These are phyloP conservation scores for Scenedesmus sp. DNA, from an alignment of 163 green algal genomes.

Conservation along the genomic window DNA sequence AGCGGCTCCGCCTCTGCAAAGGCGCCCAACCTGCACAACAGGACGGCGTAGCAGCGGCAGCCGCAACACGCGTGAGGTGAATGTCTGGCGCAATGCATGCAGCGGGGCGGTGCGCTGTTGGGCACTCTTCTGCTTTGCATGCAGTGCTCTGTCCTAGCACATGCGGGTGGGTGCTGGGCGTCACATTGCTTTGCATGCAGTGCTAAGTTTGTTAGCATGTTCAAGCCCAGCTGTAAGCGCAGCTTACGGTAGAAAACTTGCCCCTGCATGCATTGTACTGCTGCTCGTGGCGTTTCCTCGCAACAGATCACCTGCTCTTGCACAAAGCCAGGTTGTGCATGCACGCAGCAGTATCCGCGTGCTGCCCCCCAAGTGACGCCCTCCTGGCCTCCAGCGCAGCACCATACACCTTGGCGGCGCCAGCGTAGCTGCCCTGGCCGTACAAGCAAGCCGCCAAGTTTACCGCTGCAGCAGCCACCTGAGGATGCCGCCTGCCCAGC, in stretches of 20 bases:
- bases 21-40: slow-evolving; percentile 30
- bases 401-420: slow-evolving; percentile 14
- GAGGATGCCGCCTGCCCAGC: slow-evolving; percentile 50
- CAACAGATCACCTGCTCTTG: slow-evolving; percentile 14
- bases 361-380: not conserved
- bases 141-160: no score
- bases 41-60: not conserved
- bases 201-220: no score
- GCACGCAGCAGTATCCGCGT: slow-evolving; percentile 31
- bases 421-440: not conserved
- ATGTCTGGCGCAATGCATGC: no score
- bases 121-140: no score
- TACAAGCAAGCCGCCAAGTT: slow-evolving; percentile 53
- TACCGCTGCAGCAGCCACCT: slow-evolving; percentile 5
- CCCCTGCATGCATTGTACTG: no score
- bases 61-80: no score
- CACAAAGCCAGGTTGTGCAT: slow-evolving; percentile 53
- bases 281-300: no score
- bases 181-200: no score
- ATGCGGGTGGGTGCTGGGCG: no score
- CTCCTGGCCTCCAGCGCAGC: slow-evolving; percentile 16
- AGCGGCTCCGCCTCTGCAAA: slow-evolving; percentile 48
- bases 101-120: no score
- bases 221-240: no score
- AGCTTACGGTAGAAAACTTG: no score